These are phyloP conservation scores for Sutorius eximius DNA, from an alignment of 1,284 basidiomycete species.

Conservation along the genomic window DNA sequence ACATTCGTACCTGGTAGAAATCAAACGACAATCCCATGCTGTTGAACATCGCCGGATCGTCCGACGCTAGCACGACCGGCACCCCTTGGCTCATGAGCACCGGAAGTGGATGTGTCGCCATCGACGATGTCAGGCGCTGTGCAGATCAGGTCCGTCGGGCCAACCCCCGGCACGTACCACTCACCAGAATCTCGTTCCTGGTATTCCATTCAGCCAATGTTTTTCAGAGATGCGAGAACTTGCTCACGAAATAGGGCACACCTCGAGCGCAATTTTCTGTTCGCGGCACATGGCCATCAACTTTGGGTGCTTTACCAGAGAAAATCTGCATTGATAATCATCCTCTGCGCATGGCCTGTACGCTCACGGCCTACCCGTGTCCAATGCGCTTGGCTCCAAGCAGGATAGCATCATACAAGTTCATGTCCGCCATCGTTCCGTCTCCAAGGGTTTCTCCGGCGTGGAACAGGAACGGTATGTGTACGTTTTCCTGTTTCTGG, in stretches of 20 bases:
- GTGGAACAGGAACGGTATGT: constrained; percentile 77
- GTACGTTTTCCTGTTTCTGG: constrained; percentile 38
- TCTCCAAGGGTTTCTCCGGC: constrained; percentile 77
- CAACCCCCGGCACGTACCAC: constrained; percentile 10
- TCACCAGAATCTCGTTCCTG: constrained; percentile 66
- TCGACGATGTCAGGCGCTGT: constrained; percentile 70
- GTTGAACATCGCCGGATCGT: constrained; percentile 71
- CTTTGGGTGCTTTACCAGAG: constrained; percentile 68
- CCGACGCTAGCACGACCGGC: constrained; percentile 64
- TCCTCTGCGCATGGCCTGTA: neutral
- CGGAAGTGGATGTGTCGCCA: constrained; percentile 71
- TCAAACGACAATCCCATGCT: constrained; percentile 65
- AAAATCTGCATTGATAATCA: constrained; percentile 47
- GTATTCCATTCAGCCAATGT: neutral
- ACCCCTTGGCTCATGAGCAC: constrained; percentile 66
- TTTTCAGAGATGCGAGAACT: neutral
- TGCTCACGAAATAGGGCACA: constrained; percentile 66
- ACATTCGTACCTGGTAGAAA: constrained; percentile 20
- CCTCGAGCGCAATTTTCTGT: constrained; percentile 63
- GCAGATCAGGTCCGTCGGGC: neutral
- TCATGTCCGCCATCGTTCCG: constrained; percentile 64
- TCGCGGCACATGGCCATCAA: constrained; percentile 65
- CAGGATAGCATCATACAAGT: constrained; percentile 74
- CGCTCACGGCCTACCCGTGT: constrained; percentile 51
- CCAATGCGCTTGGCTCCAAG: constrained; percentile 79